Conservation (phyloP, 2,329 filamentous ascomycete genomes). For the Fusarium luffae region DNA sequence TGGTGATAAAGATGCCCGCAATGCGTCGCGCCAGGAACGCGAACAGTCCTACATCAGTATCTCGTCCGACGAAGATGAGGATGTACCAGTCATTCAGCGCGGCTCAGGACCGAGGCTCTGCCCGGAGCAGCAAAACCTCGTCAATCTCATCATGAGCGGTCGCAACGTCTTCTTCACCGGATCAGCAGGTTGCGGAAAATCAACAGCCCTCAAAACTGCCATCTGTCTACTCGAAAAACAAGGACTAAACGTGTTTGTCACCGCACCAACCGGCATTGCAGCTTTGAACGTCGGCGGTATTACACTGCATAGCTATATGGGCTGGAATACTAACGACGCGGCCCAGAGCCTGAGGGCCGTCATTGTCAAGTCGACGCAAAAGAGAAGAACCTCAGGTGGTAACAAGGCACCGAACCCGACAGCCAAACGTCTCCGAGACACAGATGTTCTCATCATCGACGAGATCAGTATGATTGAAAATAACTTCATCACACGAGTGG, state of each 20-base stretch:
- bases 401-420: constrained; percentile 12
- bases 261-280: constrained; percentile 70
- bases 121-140: constrained; percentile 40
- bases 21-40: background rate
- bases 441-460: constrained; percentile 70
- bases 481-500: constrained; percentile 46
- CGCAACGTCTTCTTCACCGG: constrained; percentile 73
- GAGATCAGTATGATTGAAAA: constrained; percentile 75
- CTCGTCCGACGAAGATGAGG: background rate
- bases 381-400: too few relatives aligned
- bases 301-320: constrained; percentile 68
- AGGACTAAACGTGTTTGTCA: constrained; percentile 56
- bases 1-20: too few relatives aligned
- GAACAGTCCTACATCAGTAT: background rate
- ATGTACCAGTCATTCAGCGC: too few relatives aligned
- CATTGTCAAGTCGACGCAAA: too few relatives aligned
- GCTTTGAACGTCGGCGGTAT: constrained; percentile 66
- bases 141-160: constrained; percentile 60
- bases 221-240: constrained; percentile 15
- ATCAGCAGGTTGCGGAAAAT: constrained; percentile 61
- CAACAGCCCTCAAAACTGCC: constrained; percentile 42
- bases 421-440: constrained; percentile 53
- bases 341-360: background rate
- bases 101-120: background rate
- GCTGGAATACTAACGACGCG: constrained; percentile 57